Percentiles rank a stretch among this genome's conserved stretches.
Conservation (phyloP, 257 asterid genomes). For the Nicotiana noctiflora region DNA sequence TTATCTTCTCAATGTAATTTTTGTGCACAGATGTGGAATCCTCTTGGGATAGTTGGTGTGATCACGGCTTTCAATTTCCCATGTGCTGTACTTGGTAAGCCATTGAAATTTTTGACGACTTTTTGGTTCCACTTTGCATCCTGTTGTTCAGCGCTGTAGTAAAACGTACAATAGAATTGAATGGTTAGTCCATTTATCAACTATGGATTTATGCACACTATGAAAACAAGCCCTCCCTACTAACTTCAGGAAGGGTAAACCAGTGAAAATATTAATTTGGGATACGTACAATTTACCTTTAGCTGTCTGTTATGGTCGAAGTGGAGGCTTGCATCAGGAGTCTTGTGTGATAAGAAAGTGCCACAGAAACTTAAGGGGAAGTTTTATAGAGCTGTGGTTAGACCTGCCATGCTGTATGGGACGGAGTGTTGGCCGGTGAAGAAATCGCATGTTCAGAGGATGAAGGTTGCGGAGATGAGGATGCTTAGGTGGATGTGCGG, state of each 20-base stretch:
- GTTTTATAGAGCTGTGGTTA: too few relatives aligned
- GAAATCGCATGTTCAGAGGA: too few relatives aligned
- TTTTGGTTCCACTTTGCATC: background rate
- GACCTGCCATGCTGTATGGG: too few relatives aligned
- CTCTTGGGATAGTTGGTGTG: slow-evolving; percentile 92
- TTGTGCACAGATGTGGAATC: slow-evolving; percentile 85
- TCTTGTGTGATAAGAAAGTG: too few relatives aligned
- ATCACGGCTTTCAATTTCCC: slow-evolving; percentile 99
- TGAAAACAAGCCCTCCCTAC: background rate
- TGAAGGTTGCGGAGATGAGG: too few relatives aligned
- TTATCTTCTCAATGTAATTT: slow-evolving; percentile 12
- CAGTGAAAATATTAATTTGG: background rate
- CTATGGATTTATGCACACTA: background rate
- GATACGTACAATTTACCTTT: background rate
- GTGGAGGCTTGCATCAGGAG: too few relatives aligned
- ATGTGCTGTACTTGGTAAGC: slow-evolving; percentile 96
- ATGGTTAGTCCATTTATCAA: background rate
- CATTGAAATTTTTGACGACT: background rate
- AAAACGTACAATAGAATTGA: background rate
- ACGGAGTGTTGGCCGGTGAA: too few relatives aligned
- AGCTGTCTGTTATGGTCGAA: background rate
- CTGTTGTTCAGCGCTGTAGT: background rate
- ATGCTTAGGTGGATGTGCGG: too few relatives aligned
- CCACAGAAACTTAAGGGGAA: too few relatives aligned
- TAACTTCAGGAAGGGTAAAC: background rate